Evolutionary conservation across 257 asterid species (phyloP).

Genomic region (Striga asiatica): DNA sequence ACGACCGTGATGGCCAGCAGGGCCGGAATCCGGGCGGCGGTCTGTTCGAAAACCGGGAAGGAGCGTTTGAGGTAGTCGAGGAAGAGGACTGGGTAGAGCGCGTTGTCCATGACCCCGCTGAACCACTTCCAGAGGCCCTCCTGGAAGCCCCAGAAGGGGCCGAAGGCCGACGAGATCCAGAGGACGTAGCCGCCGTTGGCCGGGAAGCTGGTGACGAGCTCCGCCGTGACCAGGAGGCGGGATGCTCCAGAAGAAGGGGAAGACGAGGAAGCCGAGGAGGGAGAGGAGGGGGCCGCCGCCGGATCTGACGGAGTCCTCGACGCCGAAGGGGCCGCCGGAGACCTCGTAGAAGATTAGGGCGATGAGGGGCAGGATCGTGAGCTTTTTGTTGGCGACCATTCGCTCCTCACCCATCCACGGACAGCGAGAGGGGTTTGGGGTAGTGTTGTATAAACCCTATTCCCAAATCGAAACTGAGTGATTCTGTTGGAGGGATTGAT

Average conservation of each 20-base stretch:
- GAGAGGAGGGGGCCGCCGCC: conserved; percentile 76
- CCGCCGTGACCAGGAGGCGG: conserved; percentile 83
- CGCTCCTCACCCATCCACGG: conserved; percentile 33
- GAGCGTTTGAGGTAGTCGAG: conserved; percentile 84
- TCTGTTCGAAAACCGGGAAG: conserved; percentile 35
- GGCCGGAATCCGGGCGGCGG: conserved; percentile 61
- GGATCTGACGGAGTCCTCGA: conserved; percentile 71
- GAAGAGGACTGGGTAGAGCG: conserved; percentile 81
- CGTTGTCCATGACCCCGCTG: conserved; percentile 92
- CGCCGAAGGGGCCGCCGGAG: conserved; percentile 87
- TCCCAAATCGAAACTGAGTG: not conserved
- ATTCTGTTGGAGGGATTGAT: not conserved
- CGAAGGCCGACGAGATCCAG: conserved; percentile 81
- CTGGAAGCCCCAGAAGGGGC: conserved; percentile 81
- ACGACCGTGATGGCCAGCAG: conserved; percentile 50
- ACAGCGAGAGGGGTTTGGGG: not conserved
- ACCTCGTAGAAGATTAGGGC: conserved; percentile 88
- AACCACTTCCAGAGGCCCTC: conserved; percentile 94
- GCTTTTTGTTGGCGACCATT: conserved; percentile 27
- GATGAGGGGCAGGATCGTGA: conserved; percentile 55
- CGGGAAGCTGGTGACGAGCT: conserved; percentile 71
- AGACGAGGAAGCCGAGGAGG: conserved; percentile 63
- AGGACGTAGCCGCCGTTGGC: conserved; percentile 77
- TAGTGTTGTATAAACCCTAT: not conserved
- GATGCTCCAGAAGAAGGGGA: conserved; percentile 77